Evolutionary conservation across 495 filamentous ascomycete species (phyloP).

Genomic region (Xanthoparmelia taractica): DNA sequence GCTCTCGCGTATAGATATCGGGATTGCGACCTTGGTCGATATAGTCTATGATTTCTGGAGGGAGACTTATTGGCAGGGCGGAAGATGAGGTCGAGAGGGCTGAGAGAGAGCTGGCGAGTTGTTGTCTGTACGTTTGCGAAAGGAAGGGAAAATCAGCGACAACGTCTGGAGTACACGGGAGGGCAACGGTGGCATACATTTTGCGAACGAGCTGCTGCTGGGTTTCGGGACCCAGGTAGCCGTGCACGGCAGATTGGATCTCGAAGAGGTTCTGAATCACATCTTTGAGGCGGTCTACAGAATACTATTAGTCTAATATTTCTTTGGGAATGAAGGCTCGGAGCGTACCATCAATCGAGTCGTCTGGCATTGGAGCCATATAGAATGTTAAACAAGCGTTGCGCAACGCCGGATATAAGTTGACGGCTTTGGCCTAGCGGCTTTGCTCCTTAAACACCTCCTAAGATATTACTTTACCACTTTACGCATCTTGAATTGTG

Average conservation of each 20-base stretch:
- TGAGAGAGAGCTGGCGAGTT: constrained; percentile 37
- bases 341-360: constrained; percentile 43
- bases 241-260: constrained; percentile 66
- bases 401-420: neutral
- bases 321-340: neutral
- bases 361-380: constrained; percentile 27
- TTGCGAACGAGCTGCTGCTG: constrained; percentile 53
- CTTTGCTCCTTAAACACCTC: too few species aligned
- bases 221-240: constrained; percentile 56
- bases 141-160: neutral
- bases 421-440: constrained; percentile 5
- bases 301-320: neutral
- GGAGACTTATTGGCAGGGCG: constrained; percentile 47
- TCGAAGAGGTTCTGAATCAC: constrained; percentile 85
- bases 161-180: neutral
- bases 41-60: constrained; percentile 87
- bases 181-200: constrained; percentile 41
- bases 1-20: constrained; percentile 96
- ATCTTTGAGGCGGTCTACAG: constrained; percentile 53
- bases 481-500: too few species aligned
- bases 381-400: constrained; percentile 33
- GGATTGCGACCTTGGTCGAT: constrained; percentile 91
- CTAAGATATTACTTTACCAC: too few species aligned
- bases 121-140: constrained; percentile 30
- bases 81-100: constrained; percentile 39